Evolutionary conservation across 2,329 filamentous ascomycete species (phyloP).

Genomic region (Fusarium acutatum): DNA sequence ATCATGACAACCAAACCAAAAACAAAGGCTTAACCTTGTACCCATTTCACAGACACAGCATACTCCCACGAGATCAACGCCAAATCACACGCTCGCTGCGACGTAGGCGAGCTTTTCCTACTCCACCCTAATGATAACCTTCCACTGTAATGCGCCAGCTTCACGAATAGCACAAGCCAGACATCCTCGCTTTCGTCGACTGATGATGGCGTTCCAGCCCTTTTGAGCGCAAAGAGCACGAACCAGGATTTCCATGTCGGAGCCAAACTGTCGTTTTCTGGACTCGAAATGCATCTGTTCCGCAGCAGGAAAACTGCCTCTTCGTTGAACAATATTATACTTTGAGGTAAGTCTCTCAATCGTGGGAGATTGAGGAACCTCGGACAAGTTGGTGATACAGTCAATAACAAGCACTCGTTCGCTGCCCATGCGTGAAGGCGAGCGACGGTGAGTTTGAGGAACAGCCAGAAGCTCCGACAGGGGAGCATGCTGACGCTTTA

Average conservation of each 20-base stretch:
- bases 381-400: constrained; percentile 65
- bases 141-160: constrained; percentile 74
- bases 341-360: constrained; percentile 47
- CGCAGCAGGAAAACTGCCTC: constrained; percentile 53
- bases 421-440: constrained; percentile 38
- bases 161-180: constrained; percentile 79
- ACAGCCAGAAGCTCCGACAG: constrained; percentile 57
- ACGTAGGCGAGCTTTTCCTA: constrained; percentile 37
- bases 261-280: constrained; percentile 65
- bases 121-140: constrained; percentile 70
- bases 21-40: not conserved
- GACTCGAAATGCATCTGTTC: constrained; percentile 66
- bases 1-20: constrained; percentile 11
- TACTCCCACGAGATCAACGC: constrained; percentile 16
- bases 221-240: constrained; percentile 77
- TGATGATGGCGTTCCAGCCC: constrained; percentile 78
- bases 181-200: constrained; percentile 72
- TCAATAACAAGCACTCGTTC: constrained; percentile 66
- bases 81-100: constrained; percentile 7
- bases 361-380: constrained; percentile 59
- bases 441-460: constrained; percentile 44
- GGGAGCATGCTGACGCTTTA: constrained; percentile 56
- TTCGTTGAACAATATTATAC: constrained; percentile 45
- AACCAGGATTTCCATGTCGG: constrained; percentile 74
- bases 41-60: not conserved